Percentiles rank a stretch among this genome's conserved stretches.
These are phyloP conservation scores for Rubia yunnanensis DNA, from an alignment of 257 asterid species.

Conservation along the genomic window DNA sequence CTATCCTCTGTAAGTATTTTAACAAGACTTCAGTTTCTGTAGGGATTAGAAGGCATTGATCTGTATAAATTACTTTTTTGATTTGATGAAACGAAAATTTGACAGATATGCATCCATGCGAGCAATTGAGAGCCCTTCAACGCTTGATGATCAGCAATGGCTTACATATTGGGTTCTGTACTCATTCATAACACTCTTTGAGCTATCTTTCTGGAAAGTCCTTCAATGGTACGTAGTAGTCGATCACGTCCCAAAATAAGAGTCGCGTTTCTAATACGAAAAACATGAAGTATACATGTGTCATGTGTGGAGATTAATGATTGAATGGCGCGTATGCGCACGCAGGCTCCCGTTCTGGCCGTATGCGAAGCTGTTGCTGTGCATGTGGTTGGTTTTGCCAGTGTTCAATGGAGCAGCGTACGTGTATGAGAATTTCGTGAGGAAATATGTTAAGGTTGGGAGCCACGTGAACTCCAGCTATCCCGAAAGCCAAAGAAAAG, in stretches of 20 bases:
- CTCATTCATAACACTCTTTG: constrained; percentile 65
- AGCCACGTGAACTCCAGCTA: constrained; percentile 36
- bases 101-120: constrained; percentile 67
- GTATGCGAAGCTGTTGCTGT: constrained; percentile 55
- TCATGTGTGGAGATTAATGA: no score
- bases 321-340: background rate
- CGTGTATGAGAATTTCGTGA: constrained; percentile 54
- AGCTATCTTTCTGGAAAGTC: constrained; percentile 71
- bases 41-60: no score
- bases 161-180: constrained; percentile 85
- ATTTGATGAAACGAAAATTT: background rate
- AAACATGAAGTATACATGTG: no score
- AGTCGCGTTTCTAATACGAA: background rate
- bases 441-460: constrained; percentile 57
- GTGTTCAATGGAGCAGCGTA: constrained; percentile 43
- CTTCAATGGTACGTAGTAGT: constrained; percentile 56
- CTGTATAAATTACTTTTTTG: no score
- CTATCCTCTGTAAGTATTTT: constrained; percentile 71
- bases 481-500: constrained; percentile 51
- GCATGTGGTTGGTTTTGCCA: constrained; percentile 43
- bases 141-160: constrained; percentile 90
- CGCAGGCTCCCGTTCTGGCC: constrained; percentile 92
- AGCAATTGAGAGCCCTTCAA: constrained; percentile 90
- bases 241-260: background rate
- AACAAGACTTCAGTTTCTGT: background rate